Base-by-base conservation (phyloP, 371 early-diverging fungal species). In the Apophysomyces variabilis region DNA sequence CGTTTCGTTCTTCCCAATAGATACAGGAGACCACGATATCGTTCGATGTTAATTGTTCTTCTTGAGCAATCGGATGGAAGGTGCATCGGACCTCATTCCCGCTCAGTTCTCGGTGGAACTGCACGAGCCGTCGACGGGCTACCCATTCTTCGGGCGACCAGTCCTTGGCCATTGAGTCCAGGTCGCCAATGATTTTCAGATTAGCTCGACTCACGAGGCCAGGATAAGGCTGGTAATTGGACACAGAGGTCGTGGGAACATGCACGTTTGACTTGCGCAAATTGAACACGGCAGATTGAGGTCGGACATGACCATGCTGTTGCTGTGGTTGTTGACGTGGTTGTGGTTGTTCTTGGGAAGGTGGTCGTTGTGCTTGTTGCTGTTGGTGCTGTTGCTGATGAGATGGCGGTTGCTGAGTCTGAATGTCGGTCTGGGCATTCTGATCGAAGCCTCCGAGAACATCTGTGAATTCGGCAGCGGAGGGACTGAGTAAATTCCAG, bases 1-100 rank as follows among this genome's bases (percentile, higher is more conserved):
- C 90, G 7, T 87, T 83, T 60, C 79, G 79, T 65, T 87, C 88
- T 38, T 87, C 83, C 93, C 92, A 93, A 65, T 87, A 90, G 64
- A 94, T 92, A 65, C 93, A 94, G 0, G 93, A 93, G 9, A 93
- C 86, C 1, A 92, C 84, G 58, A 89, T 90, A 16, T 58, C 46
- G 39, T 57, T 44, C 7, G 45, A 65, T 3, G 85, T 79, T 39
- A 78, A 80, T 13, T 85, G 77, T 16, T 90, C 86, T 4, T 82
- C 83, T 14, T 87, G 88, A 0, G 85, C 74, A 0, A 92, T 84
- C 0, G 88, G 82, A 38, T 82, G 84, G 76, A 90, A 92, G 2
- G 80, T 77, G 69, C 90, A 90, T 45, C 79, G 73, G 46, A 92
- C 89, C 38, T 82, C 80, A 71, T 88, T 85, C 47, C 75, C 74